Evolutionary conservation across 2,329 filamentous ascomycete genomes (phyloP).

Genomic region (Aspergillus thermomutatus): DNA sequence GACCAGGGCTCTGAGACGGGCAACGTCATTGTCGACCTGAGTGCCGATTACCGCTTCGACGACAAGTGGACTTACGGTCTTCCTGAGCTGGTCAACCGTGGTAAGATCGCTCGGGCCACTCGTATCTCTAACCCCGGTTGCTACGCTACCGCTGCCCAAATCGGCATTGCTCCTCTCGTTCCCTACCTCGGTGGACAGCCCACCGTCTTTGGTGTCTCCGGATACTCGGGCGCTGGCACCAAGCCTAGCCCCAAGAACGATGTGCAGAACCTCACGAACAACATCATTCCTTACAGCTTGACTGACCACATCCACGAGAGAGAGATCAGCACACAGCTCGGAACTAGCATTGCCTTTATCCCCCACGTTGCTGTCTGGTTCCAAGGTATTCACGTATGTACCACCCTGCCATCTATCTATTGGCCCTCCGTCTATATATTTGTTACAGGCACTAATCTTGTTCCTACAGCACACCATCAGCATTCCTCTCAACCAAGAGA

Average conservation of each 20-base stretch:
- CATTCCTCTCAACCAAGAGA: constrained; percentile 78
- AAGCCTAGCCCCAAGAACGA: constrained; percentile 96
- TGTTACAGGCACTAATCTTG: constrained; percentile 16
- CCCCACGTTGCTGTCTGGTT: constrained; percentile 98
- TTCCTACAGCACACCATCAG: constrained; percentile 70
- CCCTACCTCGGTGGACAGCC: constrained; percentile 74
- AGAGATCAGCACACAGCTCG: constrained; percentile 79
- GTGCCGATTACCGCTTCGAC: constrained; percentile 95
- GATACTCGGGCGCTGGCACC: constrained; percentile 91
- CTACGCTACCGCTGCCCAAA: constrained; percentile 88
- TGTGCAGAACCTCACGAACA: constrained; percentile 74
- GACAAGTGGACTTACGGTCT: constrained; percentile 83
- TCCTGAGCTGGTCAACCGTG: constrained; percentile 76
- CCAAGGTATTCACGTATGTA: constrained; percentile 73
- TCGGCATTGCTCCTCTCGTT: constrained; percentile 80
- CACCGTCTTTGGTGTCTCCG: constrained; percentile 84
- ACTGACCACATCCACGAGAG: constrained; percentile 94
- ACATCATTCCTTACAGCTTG: constrained; percentile 85
- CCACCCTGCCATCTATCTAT: background rate
- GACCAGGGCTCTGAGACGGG: constrained; percentile 64
- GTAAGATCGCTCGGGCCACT: constrained; percentile 71
- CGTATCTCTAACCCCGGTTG: constrained; percentile 92
- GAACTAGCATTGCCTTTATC: constrained; percentile 73
- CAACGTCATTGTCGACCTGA: constrained; percentile 85
- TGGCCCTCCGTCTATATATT: background rate